Percentiles rank a stretch among this genome's conserved stretches.
These are phyloP conservation scores for Luvunga scandens DNA, from an alignment of 345 rosid genomes.

Conservation along the genomic window DNA sequence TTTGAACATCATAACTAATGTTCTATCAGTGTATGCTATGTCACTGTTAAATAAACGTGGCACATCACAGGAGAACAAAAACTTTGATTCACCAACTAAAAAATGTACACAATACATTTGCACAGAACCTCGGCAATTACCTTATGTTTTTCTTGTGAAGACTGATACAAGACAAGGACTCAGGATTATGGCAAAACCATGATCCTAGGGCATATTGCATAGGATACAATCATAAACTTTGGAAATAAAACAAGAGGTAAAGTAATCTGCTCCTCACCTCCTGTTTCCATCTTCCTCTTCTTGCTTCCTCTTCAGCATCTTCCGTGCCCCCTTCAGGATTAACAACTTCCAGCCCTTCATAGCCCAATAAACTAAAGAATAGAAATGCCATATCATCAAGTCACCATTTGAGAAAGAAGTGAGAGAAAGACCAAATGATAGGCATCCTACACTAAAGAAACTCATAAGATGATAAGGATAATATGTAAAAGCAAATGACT, in stretches of 20 bases:
- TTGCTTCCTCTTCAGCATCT: conserved; percentile 96
- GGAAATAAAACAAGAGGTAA: not conserved
- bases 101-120: not conserved
- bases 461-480: not conserved
- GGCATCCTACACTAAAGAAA: not conserved
- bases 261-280: conserved; percentile 44
- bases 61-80: not conserved
- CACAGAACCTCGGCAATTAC: not conserved
- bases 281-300: conserved; percentile 89
- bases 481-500: not conserved
- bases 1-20: not conserved
- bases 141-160: not conserved
- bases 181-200: not conserved
- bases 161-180: not conserved
- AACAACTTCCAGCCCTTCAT: conserved; percentile 92
- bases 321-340: conserved; percentile 98
- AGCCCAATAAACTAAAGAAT: conserved; percentile 56
- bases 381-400: not conserved
- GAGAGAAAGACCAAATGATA: not conserved
- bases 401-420: not conserved
- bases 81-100: not conserved
- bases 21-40: not conserved
- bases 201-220: not conserved
- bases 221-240: not conserved
- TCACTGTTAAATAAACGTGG: not conserved